Base-by-base conservation (phyloP, 441 rosid genomes). In the Gossypium davidsonii region DNA sequence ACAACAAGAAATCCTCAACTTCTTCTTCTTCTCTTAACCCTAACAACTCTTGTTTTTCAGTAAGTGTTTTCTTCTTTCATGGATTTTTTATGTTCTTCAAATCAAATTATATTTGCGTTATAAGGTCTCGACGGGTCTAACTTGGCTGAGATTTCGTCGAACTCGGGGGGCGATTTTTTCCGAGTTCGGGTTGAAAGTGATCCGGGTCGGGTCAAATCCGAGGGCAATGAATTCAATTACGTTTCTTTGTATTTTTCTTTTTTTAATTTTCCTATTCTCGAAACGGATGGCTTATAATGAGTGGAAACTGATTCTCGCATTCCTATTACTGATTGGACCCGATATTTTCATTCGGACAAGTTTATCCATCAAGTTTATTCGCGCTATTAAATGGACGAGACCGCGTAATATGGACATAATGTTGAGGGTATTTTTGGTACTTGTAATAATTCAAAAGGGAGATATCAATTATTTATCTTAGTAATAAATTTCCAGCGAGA, bases 361-460 rank as follows among this genome's bases (percentile, higher is more conserved):
- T 74, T 0, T 83, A 76, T 72, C 91, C 89, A 64, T 75, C 2
- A 1, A 0, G 61, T 44, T 6, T 2, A 42, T 56, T 51, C 7
- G 21, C 20, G 15, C 12, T 39, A 46, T 39, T 62, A 64, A 23
- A 12, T 58, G 17, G 34, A 31, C 34, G 0, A 65, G 2, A 44
- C 46, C n/a, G 39, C 8, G 60, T 49, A 49, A n/a, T 49, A 49
- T 49, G 55, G 55, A 9, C 17, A 49, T 44, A 68, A 0, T 61
- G 23, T 21, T 8, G 67, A 64, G 79, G 91, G 90, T 76, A 73
- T 39, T 58, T 74, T 46, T 21, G 90, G 63, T 49, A 74, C 52
- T 74, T 31, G 9, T 0, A 0, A 3, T 7, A n/a, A 6, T 34
- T 8, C 4, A n/a, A 31, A 15, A 6, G 6, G 46, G 28, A 46